These are phyloP conservation scores for Annulohypoxylon bovei DNA, from an alignment of 495 filamentous ascomycete species.

Conservation along the genomic window DNA sequence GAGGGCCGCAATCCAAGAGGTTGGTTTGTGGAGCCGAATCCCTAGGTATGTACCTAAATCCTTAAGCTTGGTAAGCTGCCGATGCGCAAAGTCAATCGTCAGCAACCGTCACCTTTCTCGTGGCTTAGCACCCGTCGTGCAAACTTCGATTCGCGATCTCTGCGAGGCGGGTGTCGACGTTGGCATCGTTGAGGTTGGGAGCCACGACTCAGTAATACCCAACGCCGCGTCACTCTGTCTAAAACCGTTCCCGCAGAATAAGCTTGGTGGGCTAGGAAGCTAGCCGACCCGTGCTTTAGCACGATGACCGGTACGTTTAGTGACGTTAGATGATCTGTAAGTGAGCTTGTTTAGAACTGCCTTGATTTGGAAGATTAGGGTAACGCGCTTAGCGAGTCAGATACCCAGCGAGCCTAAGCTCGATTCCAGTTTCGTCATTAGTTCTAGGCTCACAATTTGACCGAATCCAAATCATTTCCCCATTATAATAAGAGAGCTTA, in stretches of 20 bases:
- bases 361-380: neutral
- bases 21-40: neutral
- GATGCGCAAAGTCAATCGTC: neutral
- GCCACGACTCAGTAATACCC: neutral
- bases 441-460: neutral
- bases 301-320: neutral
- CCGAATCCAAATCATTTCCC: neutral
- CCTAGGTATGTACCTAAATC: neutral
- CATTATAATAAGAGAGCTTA: neutral
- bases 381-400: neutral
- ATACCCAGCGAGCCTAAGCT: neutral
- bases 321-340: neutral
- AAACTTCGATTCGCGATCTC: neutral
- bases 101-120: neutral
- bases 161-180: neutral
- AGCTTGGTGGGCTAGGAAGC: neutral
- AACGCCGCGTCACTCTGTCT: neutral
- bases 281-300: neutral
- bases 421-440: neutral
- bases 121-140: neutral
- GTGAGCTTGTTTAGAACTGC: neutral
- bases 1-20: neutral
- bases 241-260: neutral
- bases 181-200: neutral
- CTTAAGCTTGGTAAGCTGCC: neutral